phyloP scores from a whole-genome alignment of 345 rosid genomes.

The Lumnitzera racemosa region DNA sequence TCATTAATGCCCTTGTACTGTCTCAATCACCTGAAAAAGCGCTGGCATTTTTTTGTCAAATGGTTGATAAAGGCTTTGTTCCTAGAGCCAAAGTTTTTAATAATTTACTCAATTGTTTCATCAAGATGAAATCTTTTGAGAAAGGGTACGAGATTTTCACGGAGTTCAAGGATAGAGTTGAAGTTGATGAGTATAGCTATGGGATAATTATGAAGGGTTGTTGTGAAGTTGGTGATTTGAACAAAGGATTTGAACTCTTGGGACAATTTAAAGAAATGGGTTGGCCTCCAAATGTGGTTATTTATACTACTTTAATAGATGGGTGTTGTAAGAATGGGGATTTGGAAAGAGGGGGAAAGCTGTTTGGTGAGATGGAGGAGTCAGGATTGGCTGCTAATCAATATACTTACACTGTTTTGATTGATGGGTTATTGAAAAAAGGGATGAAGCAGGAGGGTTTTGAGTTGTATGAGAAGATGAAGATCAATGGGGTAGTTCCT shows the following conservation, averaged over 20 bases:
- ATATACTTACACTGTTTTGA: slow-evolving; percentile 64
- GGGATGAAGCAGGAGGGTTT: slow-evolving; percentile 54
- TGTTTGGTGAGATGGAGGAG: slow-evolving; percentile 44
- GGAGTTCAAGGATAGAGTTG: slow-evolving; percentile 22
- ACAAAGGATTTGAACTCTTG: slow-evolving; percentile 36
- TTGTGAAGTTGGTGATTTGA: slow-evolving; percentile 48
- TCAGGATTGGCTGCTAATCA: slow-evolving; percentile 60
- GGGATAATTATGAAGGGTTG: slow-evolving; percentile 71
- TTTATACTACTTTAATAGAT: slow-evolving; percentile 72
- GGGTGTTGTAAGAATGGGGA: slow-evolving; percentile 72
- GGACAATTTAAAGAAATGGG: slow-evolving; percentile 40
- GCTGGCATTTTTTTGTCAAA: slow-evolving; percentile 36
- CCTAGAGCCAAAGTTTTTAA: slow-evolving; percentile 39
- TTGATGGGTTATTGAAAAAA: slow-evolving; percentile 55
- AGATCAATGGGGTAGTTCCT: slow-evolving; percentile 40
- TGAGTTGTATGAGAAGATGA: slow-evolving; percentile 54
- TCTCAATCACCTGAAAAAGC: slow-evolving; percentile 33
- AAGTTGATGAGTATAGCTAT: slow-evolving; percentile 49
- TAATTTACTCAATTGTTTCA: slow-evolving; percentile 31
- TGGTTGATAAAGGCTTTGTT: slow-evolving; percentile 36
- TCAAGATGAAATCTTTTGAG: slow-evolving; percentile 29
- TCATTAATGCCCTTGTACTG: slow-evolving; percentile 40
- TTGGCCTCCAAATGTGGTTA: slow-evolving; percentile 46
- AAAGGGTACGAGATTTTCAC: slow-evolving; percentile 38
- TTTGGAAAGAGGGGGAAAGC: slow-evolving; percentile 36